phyloP scores from a whole-genome alignment of 73 alveolate species.

The Effrenium voratum region DNA sequence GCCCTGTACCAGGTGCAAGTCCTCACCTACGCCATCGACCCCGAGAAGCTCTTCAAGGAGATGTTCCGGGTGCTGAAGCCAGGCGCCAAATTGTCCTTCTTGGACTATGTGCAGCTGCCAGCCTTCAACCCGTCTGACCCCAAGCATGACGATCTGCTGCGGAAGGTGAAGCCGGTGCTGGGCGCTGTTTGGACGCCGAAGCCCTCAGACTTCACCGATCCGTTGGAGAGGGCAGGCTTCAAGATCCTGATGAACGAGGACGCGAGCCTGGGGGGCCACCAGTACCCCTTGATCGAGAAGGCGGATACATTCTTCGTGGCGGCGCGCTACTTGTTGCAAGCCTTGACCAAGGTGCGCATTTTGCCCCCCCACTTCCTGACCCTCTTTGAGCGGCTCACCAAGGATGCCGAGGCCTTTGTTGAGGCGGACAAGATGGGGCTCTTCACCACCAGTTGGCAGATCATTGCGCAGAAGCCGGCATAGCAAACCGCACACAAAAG shows the following conservation, averaged over 20 bases:
- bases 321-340: neutral
- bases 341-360: neutral
- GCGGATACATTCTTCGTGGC: slow-evolving; percentile 41
- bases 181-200: slow-evolving; percentile 85
- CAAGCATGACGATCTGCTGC: slow-evolving; percentile 31
- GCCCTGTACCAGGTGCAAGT: slow-evolving; percentile 85
- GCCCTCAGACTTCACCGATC: slow-evolving; percentile 52
- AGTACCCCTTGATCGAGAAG: slow-evolving; percentile 70
- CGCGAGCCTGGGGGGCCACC: slow-evolving; percentile 68
- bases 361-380: slow-evolving; percentile 45
- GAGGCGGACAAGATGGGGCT: slow-evolving; percentile 72
- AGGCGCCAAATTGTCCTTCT: slow-evolving; percentile 53
- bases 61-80: slow-evolving; percentile 70
- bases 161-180: slow-evolving; percentile 81
- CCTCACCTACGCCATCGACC: slow-evolving; percentile 59
- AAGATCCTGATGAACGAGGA: slow-evolving; percentile 35
- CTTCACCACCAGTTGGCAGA: slow-evolving; percentile 87
- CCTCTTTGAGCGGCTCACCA: slow-evolving; percentile 67
- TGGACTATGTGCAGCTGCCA: slow-evolving; percentile 82
- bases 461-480: slow-evolving; percentile 88
- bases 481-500: no score
- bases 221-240: slow-evolving; percentile 72
- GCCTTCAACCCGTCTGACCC: slow-evolving; percentile 25
- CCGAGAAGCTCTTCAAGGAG: slow-evolving; percentile 73
- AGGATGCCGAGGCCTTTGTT: slow-evolving; percentile 72